A percentile compares a stretch with the other conserved stretches of the same genome.
phyloP scores from a whole-genome alignment of 2,329 filamentous ascomycete species.

The Ophiostoma populinum region DNA sequence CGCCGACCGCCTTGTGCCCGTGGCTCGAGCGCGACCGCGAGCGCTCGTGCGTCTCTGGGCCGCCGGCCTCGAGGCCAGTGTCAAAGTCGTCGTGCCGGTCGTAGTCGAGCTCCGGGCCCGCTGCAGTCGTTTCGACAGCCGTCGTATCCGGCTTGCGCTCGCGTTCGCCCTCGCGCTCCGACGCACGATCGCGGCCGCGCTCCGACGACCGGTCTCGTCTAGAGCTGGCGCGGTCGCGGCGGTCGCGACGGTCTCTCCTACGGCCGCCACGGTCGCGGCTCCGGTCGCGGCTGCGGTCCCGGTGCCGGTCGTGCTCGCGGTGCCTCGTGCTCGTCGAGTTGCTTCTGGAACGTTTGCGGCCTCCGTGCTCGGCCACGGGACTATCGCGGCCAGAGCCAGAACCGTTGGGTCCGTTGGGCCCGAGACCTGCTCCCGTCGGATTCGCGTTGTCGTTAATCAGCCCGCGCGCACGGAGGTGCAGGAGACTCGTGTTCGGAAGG shows the following conservation, averaged over 20 bases:
- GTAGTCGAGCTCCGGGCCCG: conserved; percentile 7
- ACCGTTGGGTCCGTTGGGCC: conserved; percentile 10
- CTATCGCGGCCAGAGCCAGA: conserved; percentile 8
- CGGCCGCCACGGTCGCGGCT: conserved; percentile 17
- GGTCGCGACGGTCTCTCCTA: conserved; percentile 14
- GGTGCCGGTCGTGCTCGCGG: conserved; percentile 20
- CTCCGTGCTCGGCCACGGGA: conserved; percentile 13
- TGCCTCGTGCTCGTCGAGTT: conserved; percentile 22
- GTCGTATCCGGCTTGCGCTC: background rate
- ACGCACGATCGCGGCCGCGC: background rate
- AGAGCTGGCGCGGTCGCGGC: conserved; percentile 10
- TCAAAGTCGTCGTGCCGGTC: conserved; percentile 6
- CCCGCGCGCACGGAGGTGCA: conserved; percentile 39
- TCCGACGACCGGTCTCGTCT: background rate
- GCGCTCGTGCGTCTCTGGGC: background rate
- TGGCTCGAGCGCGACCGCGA: conserved; percentile 10
- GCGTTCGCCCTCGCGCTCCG: conserved; percentile 12
- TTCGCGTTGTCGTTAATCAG: conserved; percentile 11
- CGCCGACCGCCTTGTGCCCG: conserved; percentile 6
- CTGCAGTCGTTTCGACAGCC: background rate
- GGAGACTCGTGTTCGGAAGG: conserved; percentile 62
- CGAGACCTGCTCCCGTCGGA: background rate
- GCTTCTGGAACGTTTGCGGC: conserved; percentile 27
- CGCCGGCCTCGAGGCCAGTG: background rate
- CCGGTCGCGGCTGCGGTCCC: conserved; percentile 15